phyloP scores from a whole-genome alignment of 2,329 filamentous ascomycete genomes.

The Aspergillus versicolor region DNA sequence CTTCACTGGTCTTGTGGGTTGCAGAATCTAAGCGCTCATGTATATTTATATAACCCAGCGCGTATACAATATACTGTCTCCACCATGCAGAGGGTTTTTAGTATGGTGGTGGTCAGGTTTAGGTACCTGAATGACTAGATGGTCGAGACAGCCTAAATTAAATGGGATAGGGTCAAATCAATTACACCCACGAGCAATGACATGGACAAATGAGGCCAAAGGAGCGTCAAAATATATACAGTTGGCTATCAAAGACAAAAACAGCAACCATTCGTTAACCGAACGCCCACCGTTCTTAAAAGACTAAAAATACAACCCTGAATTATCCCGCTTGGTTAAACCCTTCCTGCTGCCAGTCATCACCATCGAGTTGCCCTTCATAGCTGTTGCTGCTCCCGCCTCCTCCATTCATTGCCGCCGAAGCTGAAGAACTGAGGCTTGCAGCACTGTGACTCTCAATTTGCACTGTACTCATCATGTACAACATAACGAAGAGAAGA shows the following conservation, averaged over 20 bases:
- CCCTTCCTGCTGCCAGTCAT: conserved; percentile 65
- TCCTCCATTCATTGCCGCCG: conserved; percentile 34
- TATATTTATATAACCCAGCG: background rate
- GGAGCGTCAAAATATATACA: background rate
- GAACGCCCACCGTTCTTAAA: background rate
- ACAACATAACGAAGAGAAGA: conserved; percentile 81
- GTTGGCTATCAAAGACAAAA: background rate
- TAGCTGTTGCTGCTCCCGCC: conserved; percentile 23
- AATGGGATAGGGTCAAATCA: background rate
- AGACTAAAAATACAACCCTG: conserved; percentile 6
- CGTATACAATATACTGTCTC: background rate
- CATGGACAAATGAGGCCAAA: background rate
- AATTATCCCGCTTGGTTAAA: conserved; percentile 42
- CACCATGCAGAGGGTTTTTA: background rate
- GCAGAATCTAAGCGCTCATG: conserved; percentile 1
- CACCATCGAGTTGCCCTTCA: conserved; percentile 40
- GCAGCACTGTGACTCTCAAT: conserved; percentile 62
- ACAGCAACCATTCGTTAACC: background rate
- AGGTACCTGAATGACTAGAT: background rate
- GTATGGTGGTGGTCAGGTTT: background rate
- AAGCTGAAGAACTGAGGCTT: conserved; percentile 45
- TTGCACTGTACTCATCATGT: conserved; percentile 73
- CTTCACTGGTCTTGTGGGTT: background rate
- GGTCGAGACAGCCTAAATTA: background rate
- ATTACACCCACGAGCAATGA: background rate